These are phyloP conservation scores for Panicum hallii DNA, from an alignment of 202 grass and related monocot species.

Conservation along the genomic window DNA sequence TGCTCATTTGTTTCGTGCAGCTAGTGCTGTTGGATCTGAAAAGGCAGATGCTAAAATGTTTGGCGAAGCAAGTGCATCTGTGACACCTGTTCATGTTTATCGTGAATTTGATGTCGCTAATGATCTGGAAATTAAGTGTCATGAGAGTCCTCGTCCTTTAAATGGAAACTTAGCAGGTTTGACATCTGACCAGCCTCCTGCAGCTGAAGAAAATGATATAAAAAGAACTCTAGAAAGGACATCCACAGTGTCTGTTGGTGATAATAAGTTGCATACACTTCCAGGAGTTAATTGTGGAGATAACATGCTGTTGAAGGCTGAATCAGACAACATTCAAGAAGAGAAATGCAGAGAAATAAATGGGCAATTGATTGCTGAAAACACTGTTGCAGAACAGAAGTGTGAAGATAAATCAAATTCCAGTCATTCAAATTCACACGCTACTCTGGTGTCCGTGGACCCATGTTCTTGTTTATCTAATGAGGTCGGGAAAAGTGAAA, in stretches of 20 bases:
- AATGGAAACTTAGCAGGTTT: slow-evolving; percentile 30
- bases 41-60: slow-evolving; percentile 40
- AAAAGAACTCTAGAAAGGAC: slow-evolving; percentile 36
- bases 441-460: slow-evolving; percentile 44
- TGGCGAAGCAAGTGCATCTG: slow-evolving; percentile 44
- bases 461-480: slow-evolving; percentile 33
- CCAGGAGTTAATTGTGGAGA: slow-evolving; percentile 29
- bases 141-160: slow-evolving; percentile 32
- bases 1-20: slow-evolving; percentile 46
- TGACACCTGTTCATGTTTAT: slow-evolving; percentile 46
- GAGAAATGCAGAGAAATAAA: slow-evolving; percentile 36
- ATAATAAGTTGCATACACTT: slow-evolving; percentile 42
- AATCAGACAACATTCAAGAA: slow-evolving; percentile 37
- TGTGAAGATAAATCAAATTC: slow-evolving; percentile 47
- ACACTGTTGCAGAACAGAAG: slow-evolving; percentile 42
- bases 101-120: slow-evolving; percentile 23
- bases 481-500: slow-evolving; percentile 48
- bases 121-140: slow-evolving; percentile 46
- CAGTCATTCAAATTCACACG: slow-evolving; percentile 37
- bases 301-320: slow-evolving; percentile 26
- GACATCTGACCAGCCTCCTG: slow-evolving; percentile 39
- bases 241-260: slow-evolving; percentile 28
- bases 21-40: slow-evolving; percentile 46
- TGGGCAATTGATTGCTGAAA: slow-evolving; percentile 34
- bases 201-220: slow-evolving; percentile 29